Base-by-base conservation (phyloP, 2,329 filamentous ascomycete genomes). In the Aspergillus hiratsukae region DNA sequence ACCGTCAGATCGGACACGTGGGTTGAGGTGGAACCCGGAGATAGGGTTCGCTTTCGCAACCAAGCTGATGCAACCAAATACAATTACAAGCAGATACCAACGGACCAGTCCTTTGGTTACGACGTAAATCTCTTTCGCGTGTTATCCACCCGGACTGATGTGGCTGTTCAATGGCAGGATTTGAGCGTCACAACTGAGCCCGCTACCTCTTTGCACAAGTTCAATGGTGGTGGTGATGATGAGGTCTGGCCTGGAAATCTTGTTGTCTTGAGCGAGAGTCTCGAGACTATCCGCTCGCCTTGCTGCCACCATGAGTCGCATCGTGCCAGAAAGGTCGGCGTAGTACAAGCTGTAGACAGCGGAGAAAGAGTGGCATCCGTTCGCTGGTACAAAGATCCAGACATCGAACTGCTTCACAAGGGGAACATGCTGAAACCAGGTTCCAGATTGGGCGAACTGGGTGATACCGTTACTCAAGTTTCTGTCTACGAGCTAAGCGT, bases 81-180 rank as follows among this genome's bases (percentile, higher is more conserved):
- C 62, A 72, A 78, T 49, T 68, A 83, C 45, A 69, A 71, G 14
- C 72, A 72, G 21, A 75, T 83, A 28, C 72, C 79, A 25, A 69
- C 76, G 9, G 75, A 75, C 3, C 73, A 79, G 23, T 79, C 77
- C 8, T 71, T 80, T 43, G 83, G 82, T 1, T 84, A 81, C 64
- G 83, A 87, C 61, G 68, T 85, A 60, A 86, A 86, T 58, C 76
- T 83, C 2, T 84, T 80, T 61, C 75, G 78, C 11, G 73, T 86
- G 52, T 72, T 78, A 51, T 73, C 74, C 31, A 80, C 78, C 10
- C 72, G 72, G 21, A 81, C 81, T 2, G 69, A 72, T n/a, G 78
- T 80, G 11, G 78, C 72, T 1, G 79, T 86, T 4, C 78, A 80
- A 58, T 87, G 84, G 84, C 83, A 86, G 62, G 81, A 86, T 64